Percentiles rank a stretch among this genome's conserved stretches.
phyloP scores from a whole-genome alignment of 306 rosid species.

The Pueraria montana region DNA sequence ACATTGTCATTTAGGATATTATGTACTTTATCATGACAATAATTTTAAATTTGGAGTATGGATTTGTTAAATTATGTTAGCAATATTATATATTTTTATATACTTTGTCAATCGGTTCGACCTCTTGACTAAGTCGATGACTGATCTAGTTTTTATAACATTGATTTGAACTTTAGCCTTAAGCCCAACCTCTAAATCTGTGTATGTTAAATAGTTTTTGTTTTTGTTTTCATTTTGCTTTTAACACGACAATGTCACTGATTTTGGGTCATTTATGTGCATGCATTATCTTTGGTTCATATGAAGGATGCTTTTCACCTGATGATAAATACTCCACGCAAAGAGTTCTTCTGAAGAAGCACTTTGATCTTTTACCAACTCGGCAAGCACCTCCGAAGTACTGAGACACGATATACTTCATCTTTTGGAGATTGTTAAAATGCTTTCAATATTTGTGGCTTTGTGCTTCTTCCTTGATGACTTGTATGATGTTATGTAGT shows the following conservation, averaged over 20 bases:
- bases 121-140: too few species aligned
- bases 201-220: too few species aligned
- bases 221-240: neutral
- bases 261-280: neutral
- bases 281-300: neutral
- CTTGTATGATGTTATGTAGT: neutral
- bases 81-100: too few species aligned
- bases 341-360: slow-evolving; percentile 49
- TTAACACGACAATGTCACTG: neutral
- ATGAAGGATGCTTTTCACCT: slow-evolving; percentile 49
- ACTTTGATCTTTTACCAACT: too few species aligned
- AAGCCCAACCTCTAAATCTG: neutral
- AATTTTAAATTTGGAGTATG: too few species aligned
- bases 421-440: neutral
- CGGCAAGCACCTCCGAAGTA: too few species aligned
- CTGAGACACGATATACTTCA: neutral
- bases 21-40: too few species aligned
- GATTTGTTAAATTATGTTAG: too few species aligned
- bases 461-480: slow-evolving; percentile 16
- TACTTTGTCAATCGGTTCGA: too few species aligned
- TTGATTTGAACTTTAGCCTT: neutral
- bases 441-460: neutral
- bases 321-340: slow-evolving; percentile 51
- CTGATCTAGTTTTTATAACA: too few species aligned
- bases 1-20: neutral